phyloP scores from a whole-genome alignment of 371 early-diverging fungal species.

The Mucor velutinosus region DNA sequence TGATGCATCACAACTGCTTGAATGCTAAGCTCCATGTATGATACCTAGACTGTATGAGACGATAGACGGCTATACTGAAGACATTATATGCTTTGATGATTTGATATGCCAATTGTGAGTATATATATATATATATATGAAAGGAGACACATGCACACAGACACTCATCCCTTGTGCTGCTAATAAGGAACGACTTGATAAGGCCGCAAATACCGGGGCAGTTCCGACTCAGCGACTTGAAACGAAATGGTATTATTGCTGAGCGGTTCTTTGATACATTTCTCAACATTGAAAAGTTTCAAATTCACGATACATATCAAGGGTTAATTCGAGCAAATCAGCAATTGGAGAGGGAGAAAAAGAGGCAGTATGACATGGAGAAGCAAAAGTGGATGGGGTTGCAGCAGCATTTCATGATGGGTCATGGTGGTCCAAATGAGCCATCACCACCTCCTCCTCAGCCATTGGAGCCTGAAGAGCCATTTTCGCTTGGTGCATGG shows the following conservation, averaged over 20 bases:
- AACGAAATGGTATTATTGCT: conserved; percentile 44
- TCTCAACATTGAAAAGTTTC: conserved; percentile 46
- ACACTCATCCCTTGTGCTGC: no score
- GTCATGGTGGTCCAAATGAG: not conserved
- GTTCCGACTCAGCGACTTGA: conserved; percentile 41
- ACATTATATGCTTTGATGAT: conserved; percentile 44
- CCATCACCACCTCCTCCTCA: not conserved
- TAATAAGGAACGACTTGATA: conserved; percentile 46
- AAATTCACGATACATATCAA: conserved; percentile 48
- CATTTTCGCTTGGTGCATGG: conserved; percentile 16
- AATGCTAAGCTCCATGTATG: conserved; percentile 2
- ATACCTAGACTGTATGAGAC: conserved; percentile 5
- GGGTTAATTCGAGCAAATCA: conserved; percentile 37
- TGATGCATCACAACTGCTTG: not conserved
- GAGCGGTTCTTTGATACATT: conserved; percentile 57
- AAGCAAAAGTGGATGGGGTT: not conserved
- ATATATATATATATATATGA: no score
- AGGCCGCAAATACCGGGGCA: conserved; percentile 43
- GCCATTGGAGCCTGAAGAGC: not conserved
- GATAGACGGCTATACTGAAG: conserved; percentile 19
- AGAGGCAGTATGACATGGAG: conserved; percentile 4
- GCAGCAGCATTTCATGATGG: not conserved
- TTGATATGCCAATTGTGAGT: conserved; percentile 50
- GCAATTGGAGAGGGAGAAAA: conserved; percentile 27
- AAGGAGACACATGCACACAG: no score